Conservation (phyloP, 257 asterid genomes). For the Solanum sitiens region DNA sequence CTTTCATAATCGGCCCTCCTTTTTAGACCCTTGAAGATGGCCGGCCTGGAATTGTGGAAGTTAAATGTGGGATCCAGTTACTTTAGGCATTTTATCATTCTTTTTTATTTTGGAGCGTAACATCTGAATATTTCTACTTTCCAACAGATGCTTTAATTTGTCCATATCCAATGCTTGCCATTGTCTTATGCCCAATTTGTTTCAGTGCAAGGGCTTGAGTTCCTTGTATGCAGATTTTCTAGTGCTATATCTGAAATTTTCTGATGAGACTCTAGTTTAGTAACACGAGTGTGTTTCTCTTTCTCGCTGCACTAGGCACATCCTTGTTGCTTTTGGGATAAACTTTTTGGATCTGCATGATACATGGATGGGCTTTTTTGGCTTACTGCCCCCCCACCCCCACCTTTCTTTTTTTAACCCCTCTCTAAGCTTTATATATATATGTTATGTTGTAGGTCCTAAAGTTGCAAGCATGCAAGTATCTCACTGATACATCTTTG, state of each 20-base stretch:
- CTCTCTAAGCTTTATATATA: background rate
- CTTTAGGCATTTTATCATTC: background rate
- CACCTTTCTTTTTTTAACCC: background rate
- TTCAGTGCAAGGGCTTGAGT: background rate
- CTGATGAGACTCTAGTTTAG: background rate
- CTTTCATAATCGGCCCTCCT: background rate
- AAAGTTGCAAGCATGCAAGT: constrained; percentile 99
- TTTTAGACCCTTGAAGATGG: background rate
- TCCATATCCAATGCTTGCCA: background rate
- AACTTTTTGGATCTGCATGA: background rate
- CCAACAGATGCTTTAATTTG: background rate
- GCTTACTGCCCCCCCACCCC: background rate
- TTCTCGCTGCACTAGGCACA: background rate
- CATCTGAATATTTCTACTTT: background rate
- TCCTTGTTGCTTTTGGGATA: background rate
- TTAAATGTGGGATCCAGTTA: background rate
- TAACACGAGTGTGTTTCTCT: background rate
- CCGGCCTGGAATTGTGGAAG: background rate
- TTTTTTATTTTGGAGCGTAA: background rate
- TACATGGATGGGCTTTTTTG: background rate
- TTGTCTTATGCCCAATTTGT: background rate
- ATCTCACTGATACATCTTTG: constrained; percentile 66
- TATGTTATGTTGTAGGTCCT: constrained; percentile 40
- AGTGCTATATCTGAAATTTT: background rate
- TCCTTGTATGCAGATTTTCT: background rate